These are phyloP conservation scores for Avena eriantha DNA, from an alignment of 176 grass and related monocot genomes.

Conservation along the genomic window DNA sequence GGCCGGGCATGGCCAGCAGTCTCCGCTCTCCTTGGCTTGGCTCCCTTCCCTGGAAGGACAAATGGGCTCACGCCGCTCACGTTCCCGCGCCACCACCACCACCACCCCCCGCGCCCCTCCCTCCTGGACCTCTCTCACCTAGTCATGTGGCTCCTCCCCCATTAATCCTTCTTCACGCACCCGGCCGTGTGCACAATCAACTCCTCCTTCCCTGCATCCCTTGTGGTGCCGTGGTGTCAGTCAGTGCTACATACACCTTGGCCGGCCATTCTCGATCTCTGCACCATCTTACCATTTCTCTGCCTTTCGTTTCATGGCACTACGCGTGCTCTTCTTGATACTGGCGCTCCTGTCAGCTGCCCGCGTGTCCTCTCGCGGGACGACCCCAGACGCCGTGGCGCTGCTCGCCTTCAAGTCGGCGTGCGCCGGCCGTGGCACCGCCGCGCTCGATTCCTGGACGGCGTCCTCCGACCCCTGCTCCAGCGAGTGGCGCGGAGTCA, in stretches of 20 bases:
- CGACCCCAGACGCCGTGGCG: constrained; percentile 48
- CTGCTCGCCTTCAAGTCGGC: constrained; percentile 80
- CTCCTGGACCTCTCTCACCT: neutral
- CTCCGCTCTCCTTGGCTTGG: neutral
- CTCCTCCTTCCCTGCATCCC: neutral
- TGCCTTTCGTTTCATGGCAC: constrained; percentile 25
- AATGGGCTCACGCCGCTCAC: constrained; percentile 56
- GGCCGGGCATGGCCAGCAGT: neutral
- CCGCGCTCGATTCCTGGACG: constrained; percentile 66
- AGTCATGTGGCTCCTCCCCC: neutral
- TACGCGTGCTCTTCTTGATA: constrained; percentile 38
- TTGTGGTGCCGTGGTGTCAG: constrained; percentile 5
- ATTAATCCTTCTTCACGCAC: constrained; percentile 53
- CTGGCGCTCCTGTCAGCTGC: constrained; percentile 28
- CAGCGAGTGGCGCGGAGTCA: constrained; percentile 66
- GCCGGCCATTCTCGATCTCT: constrained; percentile 3
- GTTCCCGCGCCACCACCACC: constrained; percentile 36
- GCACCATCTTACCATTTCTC: neutral
- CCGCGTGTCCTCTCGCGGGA: neutral
- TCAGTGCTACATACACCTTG: constrained; percentile 20
- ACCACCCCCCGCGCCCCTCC: constrained; percentile 11
- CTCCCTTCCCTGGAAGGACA: neutral
- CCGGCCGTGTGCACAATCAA: constrained; percentile 49
- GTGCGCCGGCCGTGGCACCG: constrained; percentile 36
- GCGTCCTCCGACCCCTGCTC: constrained; percentile 62